Percentiles rank a stretch among this genome's conserved stretches.
Evolutionary conservation across 306 rosid species (phyloP).

Genomic region (Begonia peltatifolia): DNA sequence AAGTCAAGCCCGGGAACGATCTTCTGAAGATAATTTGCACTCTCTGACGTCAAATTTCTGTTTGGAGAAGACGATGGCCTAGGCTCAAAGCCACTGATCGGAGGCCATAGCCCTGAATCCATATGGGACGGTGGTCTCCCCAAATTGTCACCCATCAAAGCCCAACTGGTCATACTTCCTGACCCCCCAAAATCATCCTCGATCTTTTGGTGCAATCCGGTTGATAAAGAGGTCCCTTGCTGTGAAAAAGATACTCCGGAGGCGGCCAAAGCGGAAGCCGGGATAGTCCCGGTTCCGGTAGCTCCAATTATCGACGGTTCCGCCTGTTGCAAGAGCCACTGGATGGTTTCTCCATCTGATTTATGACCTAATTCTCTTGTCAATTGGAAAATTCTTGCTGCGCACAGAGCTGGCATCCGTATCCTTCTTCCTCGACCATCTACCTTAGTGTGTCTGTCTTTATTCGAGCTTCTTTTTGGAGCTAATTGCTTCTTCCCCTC

Average conservation of each 20-base stretch:
- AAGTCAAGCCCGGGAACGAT: conserved; percentile 81
- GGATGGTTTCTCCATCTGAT: conserved; percentile 96
- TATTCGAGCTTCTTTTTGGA: conserved; percentile 87
- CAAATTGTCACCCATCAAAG: conserved; percentile 49
- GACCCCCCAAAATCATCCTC: conserved; percentile 48
- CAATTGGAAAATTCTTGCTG: conserved; percentile 84
- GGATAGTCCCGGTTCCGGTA: conserved; percentile 84
- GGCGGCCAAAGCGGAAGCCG: conserved; percentile 79
- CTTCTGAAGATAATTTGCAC: conserved; percentile 64
- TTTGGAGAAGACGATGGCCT: conserved; percentile 51
- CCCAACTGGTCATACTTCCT: conserved; percentile 67
- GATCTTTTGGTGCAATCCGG: conserved; percentile 48
- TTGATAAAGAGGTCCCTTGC: conserved; percentile 47
- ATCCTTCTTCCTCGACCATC: conserved; percentile 94
- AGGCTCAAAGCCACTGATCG: conserved; percentile 53
- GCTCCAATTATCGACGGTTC: conserved; percentile 86
- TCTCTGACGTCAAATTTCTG: conserved; percentile 30
- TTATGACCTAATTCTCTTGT: conserved; percentile 93
- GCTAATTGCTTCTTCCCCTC: conserved; percentile 58
- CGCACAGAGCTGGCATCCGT: conserved; percentile 94
- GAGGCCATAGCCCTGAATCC: conserved; percentile 65
- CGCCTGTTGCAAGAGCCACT: conserved; percentile 89
- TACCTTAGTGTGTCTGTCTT: conserved; percentile 89
- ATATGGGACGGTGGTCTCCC: conserved; percentile 55
- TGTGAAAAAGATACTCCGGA: conserved; percentile 47